Base-by-base conservation (phyloP, 305 asterid species). In the Withania somnifera region DNA sequence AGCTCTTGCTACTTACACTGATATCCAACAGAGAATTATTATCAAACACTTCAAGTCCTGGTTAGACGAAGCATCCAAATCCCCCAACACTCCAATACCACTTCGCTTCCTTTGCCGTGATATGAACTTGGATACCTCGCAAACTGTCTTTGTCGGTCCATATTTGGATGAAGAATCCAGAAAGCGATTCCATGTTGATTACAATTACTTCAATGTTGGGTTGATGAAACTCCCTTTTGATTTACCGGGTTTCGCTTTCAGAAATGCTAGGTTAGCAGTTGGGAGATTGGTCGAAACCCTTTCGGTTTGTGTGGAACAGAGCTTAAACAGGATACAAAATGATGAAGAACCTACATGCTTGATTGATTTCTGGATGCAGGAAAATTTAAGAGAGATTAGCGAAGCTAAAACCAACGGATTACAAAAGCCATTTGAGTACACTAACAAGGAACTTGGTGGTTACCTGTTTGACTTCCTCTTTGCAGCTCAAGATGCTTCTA, bases 401-500 rank as follows among this genome's bases (percentile, higher is more conserved):
- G 91, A 88, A 76, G 54, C 80, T 30, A 66, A 78, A 17, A 47
- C 2, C 15, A 88, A 84, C 28, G 81, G 81, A 14, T 68, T 20
- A 19, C 38, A 32, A 17, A 32, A 57, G 4, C 83, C 85, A 7
- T 78, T 50, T 40, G 58, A 68, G 32, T 81, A 57, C 45, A 79
- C 11, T 11, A 15, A 36, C 67, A 28, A 38, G n/a, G 86, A 83
- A 67, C 54, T 86, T 10, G 86, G 88, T 1, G 85, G 88, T 7
- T 83, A 81, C 78, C 61, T 86, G 5, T 85, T 85, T 54, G 97
- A 93, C 38, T 93, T 93, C 75, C 80, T 93, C 47, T 93, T 93
- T 87, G 97, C 97, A 2, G 84, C 97, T 1, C 97, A 93, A 82
- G 97, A 93, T 69, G 97, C 97, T 10, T 93, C 97, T 0, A 93